Conservation (phyloP, 345 rosid genomes). For the Kandelia obovata region DNA sequence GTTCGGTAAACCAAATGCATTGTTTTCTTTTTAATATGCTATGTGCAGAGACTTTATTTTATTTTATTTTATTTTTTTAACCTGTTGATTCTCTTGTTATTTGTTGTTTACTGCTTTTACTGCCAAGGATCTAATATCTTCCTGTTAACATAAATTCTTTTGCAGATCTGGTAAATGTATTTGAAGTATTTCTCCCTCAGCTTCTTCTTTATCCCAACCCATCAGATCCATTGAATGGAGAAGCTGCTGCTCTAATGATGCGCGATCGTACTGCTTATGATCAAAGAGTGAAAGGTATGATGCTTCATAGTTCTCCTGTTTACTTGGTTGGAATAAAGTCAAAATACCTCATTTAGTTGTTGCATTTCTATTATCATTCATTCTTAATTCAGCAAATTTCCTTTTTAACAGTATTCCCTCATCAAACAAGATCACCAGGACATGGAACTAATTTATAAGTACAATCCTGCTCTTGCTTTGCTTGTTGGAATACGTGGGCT, state of each 20-base stretch:
- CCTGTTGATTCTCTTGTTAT: slow-evolving; percentile 10
- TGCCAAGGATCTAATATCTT: not conserved
- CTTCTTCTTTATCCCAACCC: slow-evolving; percentile 97
- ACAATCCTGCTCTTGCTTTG: not conserved
- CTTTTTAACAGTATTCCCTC: too few relatives aligned
- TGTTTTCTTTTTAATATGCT: slow-evolving; percentile 8
- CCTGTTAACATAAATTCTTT: slow-evolving; percentile 5
- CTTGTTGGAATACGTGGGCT: not conserved
- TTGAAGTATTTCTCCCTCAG: slow-evolving; percentile 97
- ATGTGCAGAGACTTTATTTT: slow-evolving; percentile 4
- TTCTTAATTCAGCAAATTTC: too few relatives aligned
- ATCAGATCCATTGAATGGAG: slow-evolving; percentile 93
- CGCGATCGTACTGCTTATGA: slow-evolving; percentile 84
- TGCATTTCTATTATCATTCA: too few relatives aligned
- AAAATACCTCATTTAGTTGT: not conserved
- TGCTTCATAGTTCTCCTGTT: not conserved
- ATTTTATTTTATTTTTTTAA: too few relatives aligned
- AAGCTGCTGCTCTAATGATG: slow-evolving; percentile 95
- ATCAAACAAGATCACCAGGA: not conserved
- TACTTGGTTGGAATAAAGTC: not conserved
- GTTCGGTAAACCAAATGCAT: slow-evolving; percentile 60
- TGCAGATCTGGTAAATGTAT: slow-evolving; percentile 91
- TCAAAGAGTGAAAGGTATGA: slow-evolving; percentile 76
- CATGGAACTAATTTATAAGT: not conserved
- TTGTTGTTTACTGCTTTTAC: not conserved